A percentile compares a stretch with the other conserved stretches of the same genome.
These are phyloP conservation scores for Larix sibirica DNA, from an alignment of 83 land plant species.

Conservation along the genomic window DNA sequence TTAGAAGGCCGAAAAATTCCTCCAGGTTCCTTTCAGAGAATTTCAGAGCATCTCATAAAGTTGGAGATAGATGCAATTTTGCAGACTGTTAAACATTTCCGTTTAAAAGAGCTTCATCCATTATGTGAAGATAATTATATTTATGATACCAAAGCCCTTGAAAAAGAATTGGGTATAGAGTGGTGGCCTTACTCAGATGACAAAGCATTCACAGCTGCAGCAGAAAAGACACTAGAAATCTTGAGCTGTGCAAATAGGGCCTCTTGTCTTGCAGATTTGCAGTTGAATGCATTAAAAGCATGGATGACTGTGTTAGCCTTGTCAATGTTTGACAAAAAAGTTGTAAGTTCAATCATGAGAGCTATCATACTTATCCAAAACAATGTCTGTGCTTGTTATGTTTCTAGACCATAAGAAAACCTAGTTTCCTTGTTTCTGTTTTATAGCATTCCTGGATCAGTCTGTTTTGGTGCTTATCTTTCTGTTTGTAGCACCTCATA, in stretches of 20 bases:
- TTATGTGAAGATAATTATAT: constrained; percentile 29
- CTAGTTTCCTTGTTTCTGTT: not conserved
- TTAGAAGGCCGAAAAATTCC: constrained; percentile 73
- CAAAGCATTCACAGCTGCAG: constrained; percentile 38
- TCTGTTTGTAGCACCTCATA: not conserved
- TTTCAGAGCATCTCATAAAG: constrained; percentile 55
- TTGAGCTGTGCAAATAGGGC: constrained; percentile 72
- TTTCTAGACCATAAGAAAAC: not conserved
- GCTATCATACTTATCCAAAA: not conserved
- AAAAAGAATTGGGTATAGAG: constrained; percentile 60
- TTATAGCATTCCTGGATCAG: not conserved
- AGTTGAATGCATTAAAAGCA: constrained; percentile 65
- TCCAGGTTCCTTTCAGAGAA: constrained; percentile 71
- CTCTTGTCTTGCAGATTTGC: constrained; percentile 40
- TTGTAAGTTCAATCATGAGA: constrained; percentile 38
- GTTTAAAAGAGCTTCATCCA: constrained; percentile 25
- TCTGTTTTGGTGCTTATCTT: not conserved
- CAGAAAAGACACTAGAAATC: constrained; percentile 48
- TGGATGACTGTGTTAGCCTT: constrained; percentile 48
- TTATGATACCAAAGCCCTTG: constrained; percentile 48
- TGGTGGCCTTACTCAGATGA: constrained; percentile 67
- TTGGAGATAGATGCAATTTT: constrained; percentile 26
- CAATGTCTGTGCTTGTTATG: not conserved
- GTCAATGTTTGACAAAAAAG: constrained; percentile 18
- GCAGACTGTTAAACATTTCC: constrained; percentile 21